These are phyloP conservation scores for Candida oleophila DNA, from an alignment of 805 yeast genomes.

Conservation along the genomic window DNA sequence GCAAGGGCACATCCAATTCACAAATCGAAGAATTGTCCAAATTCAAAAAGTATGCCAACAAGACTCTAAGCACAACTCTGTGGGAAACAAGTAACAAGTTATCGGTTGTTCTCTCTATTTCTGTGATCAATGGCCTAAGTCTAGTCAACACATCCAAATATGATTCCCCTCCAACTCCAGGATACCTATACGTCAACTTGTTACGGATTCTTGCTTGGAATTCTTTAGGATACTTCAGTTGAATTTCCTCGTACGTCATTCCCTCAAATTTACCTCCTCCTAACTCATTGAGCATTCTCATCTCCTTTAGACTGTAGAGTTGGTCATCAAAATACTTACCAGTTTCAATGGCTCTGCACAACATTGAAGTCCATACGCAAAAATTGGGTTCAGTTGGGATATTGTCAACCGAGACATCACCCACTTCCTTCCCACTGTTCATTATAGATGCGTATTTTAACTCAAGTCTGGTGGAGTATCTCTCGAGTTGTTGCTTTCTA, in stretches of 20 bases:
- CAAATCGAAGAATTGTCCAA: constrained; percentile 77
- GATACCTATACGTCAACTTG: constrained; percentile 85
- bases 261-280: constrained; percentile 95
- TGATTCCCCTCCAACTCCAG: constrained; percentile 97
- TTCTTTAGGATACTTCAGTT: constrained; percentile 75
- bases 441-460: constrained; percentile 37
- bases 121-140: constrained; percentile 85
- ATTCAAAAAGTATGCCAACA: constrained; percentile 86
- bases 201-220: constrained; percentile 72
- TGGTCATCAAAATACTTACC: constrained; percentile 74
- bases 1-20: constrained; percentile 89
- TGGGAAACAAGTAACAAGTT: constrained; percentile 83
- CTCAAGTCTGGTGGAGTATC: constrained; percentile 46
- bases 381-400: constrained; percentile 65
- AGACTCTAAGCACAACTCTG: constrained; percentile 84
- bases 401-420: constrained; percentile 13
- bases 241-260: constrained; percentile 91
- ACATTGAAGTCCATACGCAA: constrained; percentile 92
- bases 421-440: constrained; percentile 14
- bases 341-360: constrained; percentile 74
- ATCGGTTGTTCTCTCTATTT: constrained; percentile 87
- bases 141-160: constrained; percentile 91
- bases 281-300: constrained; percentile 90
- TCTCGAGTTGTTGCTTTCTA: constrained; percentile 56
- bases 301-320: constrained; percentile 73